Percentiles rank a stretch among this genome's conserved stretches.
Evolutionary conservation across 192 early-diverging fungal genomes (phyloP).

Genomic region (Coemansia erecta): DNA sequence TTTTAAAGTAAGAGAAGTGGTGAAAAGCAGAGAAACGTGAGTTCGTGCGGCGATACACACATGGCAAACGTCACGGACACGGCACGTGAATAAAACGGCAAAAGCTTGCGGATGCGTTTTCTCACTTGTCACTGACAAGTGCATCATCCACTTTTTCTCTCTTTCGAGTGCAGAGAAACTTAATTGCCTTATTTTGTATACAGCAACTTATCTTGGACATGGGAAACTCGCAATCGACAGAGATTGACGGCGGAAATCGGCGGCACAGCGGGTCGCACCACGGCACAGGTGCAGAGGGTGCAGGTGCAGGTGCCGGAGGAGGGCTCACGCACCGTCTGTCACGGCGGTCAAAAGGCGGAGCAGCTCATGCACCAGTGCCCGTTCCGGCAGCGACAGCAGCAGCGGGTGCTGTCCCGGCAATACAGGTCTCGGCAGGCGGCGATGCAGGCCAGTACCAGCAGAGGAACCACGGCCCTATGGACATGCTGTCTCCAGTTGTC

Average conservation of each 20-base stretch:
- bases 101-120: no score
- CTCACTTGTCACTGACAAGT: no score
- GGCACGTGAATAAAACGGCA: no score
- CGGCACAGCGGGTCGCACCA: conserved; percentile 32
- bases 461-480: conserved; percentile 29
- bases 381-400: conserved; percentile 31
- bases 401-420: conserved; percentile 22
- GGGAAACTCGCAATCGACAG: conserved; percentile 52
- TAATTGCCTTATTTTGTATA: not conserved
- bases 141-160: no score
- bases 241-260: conserved; percentile 32
- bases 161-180: no score
- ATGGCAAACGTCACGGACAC: no score
- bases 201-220: conserved; percentile 10
- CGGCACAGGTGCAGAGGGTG: conserved; percentile 7
- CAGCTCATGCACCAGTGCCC: not conserved
- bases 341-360: conserved; percentile 28
- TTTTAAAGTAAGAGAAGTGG: not conserved
- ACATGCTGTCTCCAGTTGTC: conserved; percentile 49
- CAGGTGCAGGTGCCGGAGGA: conserved; percentile 12
- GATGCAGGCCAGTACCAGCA: conserved; percentile 11
- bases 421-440: conserved; percentile 13
- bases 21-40: not conserved
- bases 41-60: no score
- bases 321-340: conserved; percentile 40